These are phyloP conservation scores for Aspergillus clavatus DNA, from an alignment of 2,329 filamentous ascomycete genomes.

Conservation along the genomic window DNA sequence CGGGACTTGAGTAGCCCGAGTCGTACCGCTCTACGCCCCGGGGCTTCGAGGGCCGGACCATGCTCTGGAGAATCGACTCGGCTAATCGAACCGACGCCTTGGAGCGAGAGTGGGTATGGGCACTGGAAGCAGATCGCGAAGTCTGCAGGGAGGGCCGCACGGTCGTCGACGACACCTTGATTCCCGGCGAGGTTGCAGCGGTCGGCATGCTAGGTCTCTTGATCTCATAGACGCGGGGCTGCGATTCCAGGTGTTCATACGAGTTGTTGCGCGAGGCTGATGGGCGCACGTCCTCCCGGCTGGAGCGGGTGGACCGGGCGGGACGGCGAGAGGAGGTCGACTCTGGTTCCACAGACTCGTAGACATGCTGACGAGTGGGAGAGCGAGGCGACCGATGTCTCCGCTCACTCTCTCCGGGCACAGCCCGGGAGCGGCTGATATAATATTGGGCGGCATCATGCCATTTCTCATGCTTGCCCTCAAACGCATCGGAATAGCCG, in stretches of 20 bases:
- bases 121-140: slow-evolving; percentile 29
- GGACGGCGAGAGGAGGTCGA: slow-evolving; percentile 26
- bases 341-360: slow-evolving; percentile 30
- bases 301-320: slow-evolving; percentile 27
- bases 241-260: slow-evolving; percentile 27
- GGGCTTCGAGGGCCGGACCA: slow-evolving; percentile 29
- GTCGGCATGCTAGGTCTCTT: slow-evolving; percentile 35
- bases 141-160: slow-evolving; percentile 28
- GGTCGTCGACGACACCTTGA: slow-evolving; percentile 25
- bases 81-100: slow-evolving; percentile 30
- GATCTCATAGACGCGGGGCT: slow-evolving; percentile 17
- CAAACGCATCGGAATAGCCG: slow-evolving; percentile 23
- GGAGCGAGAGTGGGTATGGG: slow-evolving; percentile 22
- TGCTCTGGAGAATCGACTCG: slow-evolving; percentile 24
- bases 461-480: slow-evolving; percentile 31
- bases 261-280: slow-evolving; percentile 30
- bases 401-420: slow-evolving; percentile 18
- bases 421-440: slow-evolving; percentile 32
- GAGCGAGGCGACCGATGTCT: slow-evolving; percentile 31
- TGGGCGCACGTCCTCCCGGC: slow-evolving; percentile 18
- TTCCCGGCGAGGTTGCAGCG: slow-evolving; percentile 28
- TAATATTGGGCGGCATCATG: slow-evolving; percentile 34
- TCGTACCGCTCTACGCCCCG: slow-evolving; percentile 36
- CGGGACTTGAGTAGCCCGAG: slow-evolving; percentile 44
- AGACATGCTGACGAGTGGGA: slow-evolving; percentile 26